A percentile compares a stretch with the other conserved stretches of the same genome.
Evolutionary conservation across 2,329 filamentous ascomycete genomes (phyloP).

Genomic region (Ophiognomonia clavigignenti-juglandacearum): DNA sequence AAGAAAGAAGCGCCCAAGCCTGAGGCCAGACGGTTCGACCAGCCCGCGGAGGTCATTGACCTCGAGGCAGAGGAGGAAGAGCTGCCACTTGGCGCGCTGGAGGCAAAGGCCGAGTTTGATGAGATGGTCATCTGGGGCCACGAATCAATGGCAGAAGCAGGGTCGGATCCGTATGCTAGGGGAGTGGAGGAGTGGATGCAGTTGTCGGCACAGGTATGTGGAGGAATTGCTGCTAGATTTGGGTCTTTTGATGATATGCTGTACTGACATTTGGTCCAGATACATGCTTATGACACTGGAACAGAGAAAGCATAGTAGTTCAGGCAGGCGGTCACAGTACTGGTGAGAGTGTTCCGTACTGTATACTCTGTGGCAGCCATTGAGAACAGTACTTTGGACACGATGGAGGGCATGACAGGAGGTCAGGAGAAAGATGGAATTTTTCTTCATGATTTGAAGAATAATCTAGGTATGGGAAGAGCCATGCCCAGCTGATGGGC

Average conservation of each 20-base stretch:
- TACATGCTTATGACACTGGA: constrained; percentile 14
- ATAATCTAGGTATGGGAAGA: too few relatives aligned
- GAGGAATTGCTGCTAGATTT: neutral
- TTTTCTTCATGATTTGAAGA: too few relatives aligned
- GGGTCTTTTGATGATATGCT: too few relatives aligned
- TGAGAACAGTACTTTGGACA: too few relatives aligned
- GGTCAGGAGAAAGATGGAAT: too few relatives aligned
- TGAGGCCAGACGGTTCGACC: constrained; percentile 23
- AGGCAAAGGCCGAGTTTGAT: constrained; percentile 65
- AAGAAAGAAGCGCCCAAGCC: constrained; percentile 33
- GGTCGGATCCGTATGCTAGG: constrained; percentile 65
- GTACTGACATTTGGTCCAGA: constrained; percentile 6
- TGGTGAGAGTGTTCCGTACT: too few relatives aligned
- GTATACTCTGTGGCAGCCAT: too few relatives aligned
- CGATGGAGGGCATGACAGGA: too few relatives aligned
- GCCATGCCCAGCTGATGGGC: too few relatives aligned
- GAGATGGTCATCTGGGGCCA: constrained; percentile 82
- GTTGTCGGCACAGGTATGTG: constrained; percentile 48
- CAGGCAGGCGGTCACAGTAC: too few relatives aligned
- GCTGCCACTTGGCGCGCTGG: constrained; percentile 50
- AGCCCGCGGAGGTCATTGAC: constrained; percentile 22
- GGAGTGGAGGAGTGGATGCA: constrained; percentile 76
- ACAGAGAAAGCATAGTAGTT: neutral
- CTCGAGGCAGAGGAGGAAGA: constrained; percentile 39
- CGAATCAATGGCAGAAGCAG: constrained; percentile 58